Evolutionary conservation across 371 early-diverging fungal species (phyloP).

Genomic region (Mucor saturninus): DNA sequence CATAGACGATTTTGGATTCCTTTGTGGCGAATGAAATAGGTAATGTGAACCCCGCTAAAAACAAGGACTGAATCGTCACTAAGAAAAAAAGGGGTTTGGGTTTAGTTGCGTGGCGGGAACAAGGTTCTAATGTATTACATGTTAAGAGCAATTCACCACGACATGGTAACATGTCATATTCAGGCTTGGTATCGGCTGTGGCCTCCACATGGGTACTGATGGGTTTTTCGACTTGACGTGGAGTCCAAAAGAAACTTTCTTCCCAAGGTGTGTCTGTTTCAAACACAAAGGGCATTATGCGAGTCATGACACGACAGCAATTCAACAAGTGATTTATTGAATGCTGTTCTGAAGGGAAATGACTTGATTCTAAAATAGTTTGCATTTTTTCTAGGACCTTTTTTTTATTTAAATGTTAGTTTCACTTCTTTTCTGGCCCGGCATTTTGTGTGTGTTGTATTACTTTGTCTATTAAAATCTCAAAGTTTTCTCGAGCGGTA

Average conservation of each 20-base stretch:
- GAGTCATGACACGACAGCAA: conserved; percentile 80
- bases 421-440: not conserved
- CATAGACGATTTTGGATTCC: conserved; percentile 62
- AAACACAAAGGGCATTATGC: conserved; percentile 83
- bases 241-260: conserved; percentile 74
- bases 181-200: conserved; percentile 18
- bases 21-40: conserved; percentile 62
- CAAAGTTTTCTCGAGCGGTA: conserved; percentile 73
- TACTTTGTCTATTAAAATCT: conserved; percentile 72
- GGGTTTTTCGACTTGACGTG: conserved; percentile 37
- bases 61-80: conserved; percentile 59
- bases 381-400: conserved; percentile 64
- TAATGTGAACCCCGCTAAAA: conserved; percentile 81
- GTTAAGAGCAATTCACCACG: conserved; percentile 41
- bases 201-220: not conserved
- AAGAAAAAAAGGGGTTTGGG: not conserved
- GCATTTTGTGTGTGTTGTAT: not conserved
- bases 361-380: conserved; percentile 53
- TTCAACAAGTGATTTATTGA: conserved; percentile 73
- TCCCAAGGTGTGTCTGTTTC: conserved; percentile 73
- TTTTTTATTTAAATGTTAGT: not conserved
- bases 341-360: conserved; percentile 56
- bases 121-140: conserved; percentile 19
- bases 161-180: conserved; percentile 41
- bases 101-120: not conserved